Evolutionary conservation across 2,329 filamentous ascomycete genomes (phyloP), one percentile per base, ranked within the genome.

Genomic region (Epicoccum sorghinum): DNA sequence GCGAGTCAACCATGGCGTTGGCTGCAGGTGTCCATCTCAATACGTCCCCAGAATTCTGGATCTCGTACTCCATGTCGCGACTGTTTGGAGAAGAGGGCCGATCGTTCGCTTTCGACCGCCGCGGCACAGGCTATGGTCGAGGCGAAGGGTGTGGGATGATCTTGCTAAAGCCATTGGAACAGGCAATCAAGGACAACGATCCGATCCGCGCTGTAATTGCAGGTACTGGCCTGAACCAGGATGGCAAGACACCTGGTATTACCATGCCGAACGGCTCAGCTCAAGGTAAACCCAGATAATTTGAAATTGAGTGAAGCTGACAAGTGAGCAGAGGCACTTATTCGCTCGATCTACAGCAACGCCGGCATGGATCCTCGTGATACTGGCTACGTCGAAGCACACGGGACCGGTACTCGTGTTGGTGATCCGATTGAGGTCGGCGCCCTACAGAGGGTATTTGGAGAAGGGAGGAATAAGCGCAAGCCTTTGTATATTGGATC

Each of bases 91-190:
- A 71, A 35, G 65, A 64, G n/a, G 72, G 74, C 3, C 61, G 59
- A 33, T 71, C 60, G 2, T 37, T 58, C 40, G 67, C 71, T 22
- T 77, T 73, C 52, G 86, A 86, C 60, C 66, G 76, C n/a, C 77
- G 78, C 3, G 86, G 84, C 14, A 63, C 61, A 2, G 87, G 87
- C 0, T 89, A 89, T 63, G 86, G 83, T 0, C 79, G 86, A 33
- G 86, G 86, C 1, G 87, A 89, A 63, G 87, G 86, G 0, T 78
- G 83, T 24, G 84, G 80, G 0, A 78, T 83, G n/a, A 60, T 88
- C 3, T 66, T 87, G 9, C 66, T 88, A 10, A 88, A 88, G 71
- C 79, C 78, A 1, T 72, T 89, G 0, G 73, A 77, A 5, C 81
- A 86, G 65, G 86, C 86, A 0, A 60, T 88, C 4, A 73, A 75